These are phyloP conservation scores for Colletotrichum theobromicola DNA, from an alignment of 2,329 filamentous ascomycete genomes.

Conservation along the genomic window DNA sequence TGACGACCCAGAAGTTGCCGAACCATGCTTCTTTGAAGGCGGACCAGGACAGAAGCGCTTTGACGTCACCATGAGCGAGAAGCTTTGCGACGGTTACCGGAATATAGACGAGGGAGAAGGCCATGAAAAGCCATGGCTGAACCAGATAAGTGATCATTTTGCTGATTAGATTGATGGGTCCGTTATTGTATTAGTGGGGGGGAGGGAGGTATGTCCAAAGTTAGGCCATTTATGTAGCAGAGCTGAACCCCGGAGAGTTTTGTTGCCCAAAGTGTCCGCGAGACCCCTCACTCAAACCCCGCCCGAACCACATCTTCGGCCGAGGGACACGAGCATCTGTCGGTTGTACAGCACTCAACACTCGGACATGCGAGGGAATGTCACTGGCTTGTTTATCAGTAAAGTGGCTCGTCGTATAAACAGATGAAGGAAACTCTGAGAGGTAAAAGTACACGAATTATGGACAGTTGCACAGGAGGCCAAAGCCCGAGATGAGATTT, in stretches of 20 bases:
- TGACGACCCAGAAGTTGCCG: slow-evolving; percentile 54
- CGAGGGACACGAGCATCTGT: neutral
- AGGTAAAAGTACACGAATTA: neutral
- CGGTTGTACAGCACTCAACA: neutral
- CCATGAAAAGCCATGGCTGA: slow-evolving; percentile 49
- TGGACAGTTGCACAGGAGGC: neutral
- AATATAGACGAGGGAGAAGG: slow-evolving; percentile 46
- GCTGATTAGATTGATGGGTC: fast-evolving
- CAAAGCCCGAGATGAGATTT: neutral
- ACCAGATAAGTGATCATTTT: slow-evolving; percentile 20
- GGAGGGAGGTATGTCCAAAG: fast-evolving
- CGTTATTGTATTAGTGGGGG: neutral
- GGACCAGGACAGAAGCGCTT: slow-evolving; percentile 35
- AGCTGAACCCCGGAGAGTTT: neutral
- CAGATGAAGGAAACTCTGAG: neutral
- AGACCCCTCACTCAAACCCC: neutral
- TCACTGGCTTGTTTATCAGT: neutral
- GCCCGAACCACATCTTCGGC: neutral
- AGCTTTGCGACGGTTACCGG: slow-evolving; percentile 46
- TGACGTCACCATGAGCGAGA: slow-evolving; percentile 28
- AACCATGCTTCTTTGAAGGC: slow-evolving; percentile 53
- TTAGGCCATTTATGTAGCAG: neutral
- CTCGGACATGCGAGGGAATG: neutral
- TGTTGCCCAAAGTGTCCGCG: neutral
- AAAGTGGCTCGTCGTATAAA: neutral